Conservation (phyloP, 2,329 filamentous ascomycete species). For the Aureobasidium sp. region DNA sequence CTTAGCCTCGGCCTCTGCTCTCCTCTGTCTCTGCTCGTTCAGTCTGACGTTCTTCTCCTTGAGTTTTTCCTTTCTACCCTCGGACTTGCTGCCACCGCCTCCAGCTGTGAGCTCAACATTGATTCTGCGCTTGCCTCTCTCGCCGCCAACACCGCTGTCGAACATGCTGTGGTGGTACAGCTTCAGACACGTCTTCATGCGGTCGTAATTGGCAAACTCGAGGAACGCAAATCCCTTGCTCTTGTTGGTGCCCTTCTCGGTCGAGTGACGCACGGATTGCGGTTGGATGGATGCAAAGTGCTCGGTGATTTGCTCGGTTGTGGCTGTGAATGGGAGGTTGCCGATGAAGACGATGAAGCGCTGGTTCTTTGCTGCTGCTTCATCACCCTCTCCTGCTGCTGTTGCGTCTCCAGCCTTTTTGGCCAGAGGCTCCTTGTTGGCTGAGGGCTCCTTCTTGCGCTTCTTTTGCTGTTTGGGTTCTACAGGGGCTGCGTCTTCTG, state of each 20-base stretch:
- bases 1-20: slow-evolving; percentile 40
- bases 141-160: slow-evolving; percentile 32
- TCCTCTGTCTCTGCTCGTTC: slow-evolving; percentile 55
- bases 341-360: slow-evolving; percentile 77
- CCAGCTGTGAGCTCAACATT: slow-evolving; percentile 92
- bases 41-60: slow-evolving; percentile 79
- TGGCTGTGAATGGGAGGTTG: slow-evolving; percentile 83
- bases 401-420: slow-evolving; percentile 8
- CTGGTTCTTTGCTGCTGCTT: slow-evolving; percentile 32
- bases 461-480: slow-evolving; percentile 11
- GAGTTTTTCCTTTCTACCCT: slow-evolving; percentile 66
- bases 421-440: slow-evolving; percentile 1
- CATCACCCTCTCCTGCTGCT: slow-evolving; percentile 12
- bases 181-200: slow-evolving; percentile 88
- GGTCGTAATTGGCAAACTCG: slow-evolving; percentile 77
- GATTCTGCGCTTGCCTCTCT: slow-evolving; percentile 61
- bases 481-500: neutral
- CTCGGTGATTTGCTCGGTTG: slow-evolving; percentile 54
- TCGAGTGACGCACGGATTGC: slow-evolving; percentile 62
- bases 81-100: slow-evolving; percentile 64
- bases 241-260: slow-evolving; percentile 54
- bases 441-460: slow-evolving; percentile 8
- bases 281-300: slow-evolving; percentile 76
- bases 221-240: slow-evolving; percentile 77
- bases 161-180: slow-evolving; percentile 84